Evolutionary conservation across 148 eudicot species (phyloP).

Genomic region (Euryodendron excelsum): DNA sequence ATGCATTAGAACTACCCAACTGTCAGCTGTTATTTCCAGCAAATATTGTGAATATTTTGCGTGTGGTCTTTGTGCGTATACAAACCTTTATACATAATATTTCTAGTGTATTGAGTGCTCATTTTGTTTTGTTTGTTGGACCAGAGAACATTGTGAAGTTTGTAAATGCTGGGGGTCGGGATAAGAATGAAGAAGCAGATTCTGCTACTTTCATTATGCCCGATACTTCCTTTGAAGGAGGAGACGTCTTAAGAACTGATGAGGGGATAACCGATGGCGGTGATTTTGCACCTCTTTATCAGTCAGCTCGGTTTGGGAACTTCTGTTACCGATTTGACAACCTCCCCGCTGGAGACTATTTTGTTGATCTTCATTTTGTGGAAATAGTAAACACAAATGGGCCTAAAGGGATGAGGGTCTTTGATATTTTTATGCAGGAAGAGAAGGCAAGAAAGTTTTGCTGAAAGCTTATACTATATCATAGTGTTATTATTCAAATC

Average conservation of each 20-base stretch:
- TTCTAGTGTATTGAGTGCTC: not conserved
- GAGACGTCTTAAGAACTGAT: constrained; percentile 51
- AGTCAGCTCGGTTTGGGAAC: constrained; percentile 58
- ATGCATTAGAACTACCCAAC: not conserved
- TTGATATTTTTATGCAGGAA: constrained; percentile 59
- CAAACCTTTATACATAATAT: not conserved
- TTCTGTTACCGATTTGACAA: constrained; percentile 45
- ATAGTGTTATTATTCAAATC: not conserved
- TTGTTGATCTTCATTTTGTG: constrained; percentile 61
- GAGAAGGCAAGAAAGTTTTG: constrained; percentile 50
- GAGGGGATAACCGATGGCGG: constrained; percentile 51
- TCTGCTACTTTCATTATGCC: constrained; percentile 34
- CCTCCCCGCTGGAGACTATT: constrained; percentile 52
- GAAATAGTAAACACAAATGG: constrained; percentile 59
- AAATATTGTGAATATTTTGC: not conserved
- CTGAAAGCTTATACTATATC: not conserved
- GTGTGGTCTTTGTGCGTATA: not conserved
- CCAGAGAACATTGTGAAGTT: constrained; percentile 57
- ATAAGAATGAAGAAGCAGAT: constrained; percentile 26
- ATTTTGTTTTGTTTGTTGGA: constrained; percentile 15
- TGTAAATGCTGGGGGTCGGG: constrained; percentile 59
- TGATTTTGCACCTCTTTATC: constrained; percentile 50
- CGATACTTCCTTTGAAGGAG: constrained; percentile 53
- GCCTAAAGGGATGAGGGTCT: constrained; percentile 64
- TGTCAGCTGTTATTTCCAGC: not conserved